Percentiles rank a stretch among this genome's conserved stretches.
phyloP scores from a whole-genome alignment of 1,284 basidiomycete species.

The Rhodofomes roseus region DNA sequence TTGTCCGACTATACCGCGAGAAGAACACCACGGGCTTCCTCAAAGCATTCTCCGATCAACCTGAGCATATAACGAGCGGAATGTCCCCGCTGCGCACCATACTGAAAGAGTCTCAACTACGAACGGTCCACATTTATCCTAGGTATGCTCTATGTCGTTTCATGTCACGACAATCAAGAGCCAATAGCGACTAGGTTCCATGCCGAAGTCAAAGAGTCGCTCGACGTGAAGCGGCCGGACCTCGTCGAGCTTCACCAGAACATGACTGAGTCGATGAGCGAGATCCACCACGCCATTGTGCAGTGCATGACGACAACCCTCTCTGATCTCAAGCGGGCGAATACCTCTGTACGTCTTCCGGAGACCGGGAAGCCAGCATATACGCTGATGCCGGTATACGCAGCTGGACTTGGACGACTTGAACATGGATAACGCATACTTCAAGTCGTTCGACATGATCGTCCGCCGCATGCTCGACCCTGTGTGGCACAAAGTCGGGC shows the following conservation, averaged over 20 bases:
- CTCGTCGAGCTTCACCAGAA: slow-evolving; percentile 91
- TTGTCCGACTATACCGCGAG: slow-evolving; percentile 84
- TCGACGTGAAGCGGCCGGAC: slow-evolving; percentile 83
- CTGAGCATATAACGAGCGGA: slow-evolving; percentile 91
- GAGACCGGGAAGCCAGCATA: neutral
- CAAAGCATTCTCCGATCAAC: slow-evolving; percentile 96
- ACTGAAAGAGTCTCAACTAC: slow-evolving; percentile 88
- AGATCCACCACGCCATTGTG: slow-evolving; percentile 90
- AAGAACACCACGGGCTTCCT: slow-evolving; percentile 88
- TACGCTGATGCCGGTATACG: neutral
- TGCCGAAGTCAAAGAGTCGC: slow-evolving; percentile 75
- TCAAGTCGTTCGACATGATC: slow-evolving; percentile 88
- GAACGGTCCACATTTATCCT: slow-evolving; percentile 89
- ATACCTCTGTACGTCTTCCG: slow-evolving; percentile 60
- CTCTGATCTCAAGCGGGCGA: slow-evolving; percentile 86
- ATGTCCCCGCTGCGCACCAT: slow-evolving; percentile 90
- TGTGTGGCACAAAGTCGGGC: slow-evolving; percentile 95
- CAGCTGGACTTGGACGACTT: slow-evolving; percentile 95
- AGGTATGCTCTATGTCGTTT: slow-evolving; percentile 42
- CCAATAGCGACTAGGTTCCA: slow-evolving; percentile 68
- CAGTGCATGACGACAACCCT: slow-evolving; percentile 94
- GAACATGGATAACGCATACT: slow-evolving; percentile 92
- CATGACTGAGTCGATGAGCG: slow-evolving; percentile 82
- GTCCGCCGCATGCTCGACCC: slow-evolving; percentile 89
- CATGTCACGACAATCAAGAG: neutral